Base-by-base conservation (phyloP, 1,284 basidiomycete genomes). In the Pterulicium gracile region DNA sequence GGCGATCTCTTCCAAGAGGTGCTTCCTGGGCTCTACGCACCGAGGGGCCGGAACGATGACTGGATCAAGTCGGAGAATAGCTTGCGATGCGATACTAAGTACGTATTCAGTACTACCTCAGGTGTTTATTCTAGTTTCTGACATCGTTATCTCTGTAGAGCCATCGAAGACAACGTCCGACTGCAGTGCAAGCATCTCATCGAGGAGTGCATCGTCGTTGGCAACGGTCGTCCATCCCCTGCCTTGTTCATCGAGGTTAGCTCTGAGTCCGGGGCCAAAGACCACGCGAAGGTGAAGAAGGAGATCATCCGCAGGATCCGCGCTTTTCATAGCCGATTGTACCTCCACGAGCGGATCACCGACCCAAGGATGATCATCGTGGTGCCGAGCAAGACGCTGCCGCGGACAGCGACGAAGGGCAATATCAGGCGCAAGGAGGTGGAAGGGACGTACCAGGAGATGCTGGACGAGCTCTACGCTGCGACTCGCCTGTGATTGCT, bases 31-130 rank as follows among this genome's bases (percentile, higher is more conserved):
- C 62, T 61, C 50, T 86, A 78, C 58, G 57, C 75, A 22, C 81
- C 74, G 55, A 71, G 78, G 43, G 82, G 82, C 14, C 70, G 82
- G 36, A 75, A 83, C 51, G 82, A 85, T 51, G 82, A 86, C 58
- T 86, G 82, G 82, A 85, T 86, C 58, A 85, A 85, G 63, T 80
- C 76, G 36, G 77, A 82, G 56, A 82, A 73, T 58, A 80, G 81
- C 53, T 63, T 83, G 49, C 72, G 79, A 32, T 84, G 81, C 54
- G 81, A 86, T 55, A 83, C 82, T 41, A 83, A 79, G 71, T 74
- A 55, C n/a, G 65, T 58, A 22, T 12, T 21, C 19, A 12, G 12
- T 41, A 15, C 17, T 44, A 4, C 23, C 17, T 2, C 13, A 14
- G n/a, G 20, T 36, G 13, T 24, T 13, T 10, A 17, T 18, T 18